Evolutionary conservation across 805 yeast species (phyloP), one percentile per base, ranked within the genome.

Genomic region (Suhomyces prunicola): DNA sequence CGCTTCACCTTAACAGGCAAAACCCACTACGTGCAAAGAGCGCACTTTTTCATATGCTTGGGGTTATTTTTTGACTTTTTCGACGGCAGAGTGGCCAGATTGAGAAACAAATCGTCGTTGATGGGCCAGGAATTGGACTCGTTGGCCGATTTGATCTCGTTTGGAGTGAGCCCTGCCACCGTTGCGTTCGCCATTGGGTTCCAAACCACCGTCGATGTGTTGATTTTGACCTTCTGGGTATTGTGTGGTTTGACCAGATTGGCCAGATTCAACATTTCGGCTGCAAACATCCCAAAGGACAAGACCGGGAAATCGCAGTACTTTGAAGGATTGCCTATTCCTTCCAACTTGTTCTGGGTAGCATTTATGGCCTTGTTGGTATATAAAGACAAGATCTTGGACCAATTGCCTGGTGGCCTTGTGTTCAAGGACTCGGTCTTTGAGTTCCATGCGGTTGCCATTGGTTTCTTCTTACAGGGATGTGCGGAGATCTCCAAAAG

Each of bases 61-160:
- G 99, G 99, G 5, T 82, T 93, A 64, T 90, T 94, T 67, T 93
- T 93, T 69, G 99, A 93, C 70, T 91, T 94, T 68, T 88, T 94
- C 68, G 99, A 94, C 68, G 99, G 99, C 35, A 84, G 96, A 63
- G 99, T 93, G 6, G 99, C 99, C 4, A 82, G 99, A 65, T 81
- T 94, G 74, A 83, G 97, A 73, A 88, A 91, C 68, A 90, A 92
- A 74, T 83, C 96, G 2, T 87, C 96, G 10, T 79, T 94, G 51
- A 89, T 94, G 88, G 99, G 99, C 55, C 98, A 94, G 72, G 99
- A 94, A 73, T 82, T 94, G 63, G 99, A 94, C 68, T 92, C 97
- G 1, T 80, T 94, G 62, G 99, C 99, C 22, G 99, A 94, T 72
- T 82, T 94, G 63, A 82, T 93, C 36, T 89, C 97, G 10, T 94